Evolutionary conservation across 805 yeast genomes (phyloP).

Genomic region (Pichia nanzhaoensis): DNA sequence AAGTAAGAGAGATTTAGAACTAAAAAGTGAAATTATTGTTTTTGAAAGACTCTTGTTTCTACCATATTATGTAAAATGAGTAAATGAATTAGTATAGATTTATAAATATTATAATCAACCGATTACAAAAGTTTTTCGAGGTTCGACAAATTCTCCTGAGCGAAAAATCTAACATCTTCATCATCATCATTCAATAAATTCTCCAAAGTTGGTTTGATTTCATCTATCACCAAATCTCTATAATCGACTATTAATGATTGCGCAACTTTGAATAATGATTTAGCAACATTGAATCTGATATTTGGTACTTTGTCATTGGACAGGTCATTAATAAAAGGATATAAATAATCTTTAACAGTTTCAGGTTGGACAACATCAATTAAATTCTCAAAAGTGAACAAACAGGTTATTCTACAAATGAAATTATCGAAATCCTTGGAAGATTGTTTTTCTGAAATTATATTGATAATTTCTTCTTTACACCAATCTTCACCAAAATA

Average conservation of each 20-base stretch:
- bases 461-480: slow-evolving; percentile 69
- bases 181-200: slow-evolving; percentile 57
- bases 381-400: slow-evolving; percentile 79
- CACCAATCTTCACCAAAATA: slow-evolving; percentile 96
- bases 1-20: too few species aligned
- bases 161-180: slow-evolving; percentile 84
- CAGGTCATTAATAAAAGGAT: slow-evolving; percentile 74
- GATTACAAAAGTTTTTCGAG: slow-evolving; percentile 17
- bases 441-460: slow-evolving; percentile 47
- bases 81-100: too few species aligned
- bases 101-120: too few species aligned
- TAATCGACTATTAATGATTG: slow-evolving; percentile 38
- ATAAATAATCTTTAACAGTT: slow-evolving; percentile 54
- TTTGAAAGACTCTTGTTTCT: too few species aligned
- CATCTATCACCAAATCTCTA: slow-evolving; percentile 37
- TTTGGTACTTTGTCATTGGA: slow-evolving; percentile 85
- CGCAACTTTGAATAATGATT: slow-evolving; percentile 60
- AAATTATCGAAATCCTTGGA: slow-evolving; percentile 51
- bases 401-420: slow-evolving; percentile 84
- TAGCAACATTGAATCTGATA: slow-evolving; percentile 91
- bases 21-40: too few species aligned
- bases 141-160: slow-evolving; percentile 41
- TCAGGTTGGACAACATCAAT: slow-evolving; percentile 60
- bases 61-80: too few species aligned
- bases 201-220: slow-evolving; percentile 60